Base-by-base conservation (phyloP, 176 grass and related monocot genomes). In the Triticum urartu region DNA sequence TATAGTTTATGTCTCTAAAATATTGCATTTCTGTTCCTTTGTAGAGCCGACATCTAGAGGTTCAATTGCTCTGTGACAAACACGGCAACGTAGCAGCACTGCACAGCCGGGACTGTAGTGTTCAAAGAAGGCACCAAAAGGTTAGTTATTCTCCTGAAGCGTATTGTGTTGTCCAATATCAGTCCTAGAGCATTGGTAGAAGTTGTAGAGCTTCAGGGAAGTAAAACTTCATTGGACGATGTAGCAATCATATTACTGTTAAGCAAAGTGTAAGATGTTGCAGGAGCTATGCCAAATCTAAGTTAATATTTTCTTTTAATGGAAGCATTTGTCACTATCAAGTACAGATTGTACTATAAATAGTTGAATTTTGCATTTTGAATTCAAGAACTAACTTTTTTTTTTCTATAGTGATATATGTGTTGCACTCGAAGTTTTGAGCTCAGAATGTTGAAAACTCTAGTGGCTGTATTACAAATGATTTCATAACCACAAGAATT, bases 61-160 rank as follows among this genome's bases (percentile, higher is more conserved):
- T 98, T 91, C 96, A 98, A 52, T 87, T 98, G 59, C 90, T 98
- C 18, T 98, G 92, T 62, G 94, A 99, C 56, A 88, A 99, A 83
- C 95, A 99, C 91, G 90, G 92, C 72, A 99, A 99, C 82, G 94
- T 99, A 67, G 97, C 94, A 85, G 94, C 97, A 73, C 33, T 34
- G 32, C 97, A 98, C 80, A 98, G 97, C 79, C 88, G 94, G 88
- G 97, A 98, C 87, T 98, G 94, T 72, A 99, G 97, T 91, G 83
- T 99, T 84, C 94, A 99, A 93, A 96, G 97, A 85, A 90, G 94
- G 68, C 97, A 99, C 86, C 97, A 96, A 91, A 99, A 99, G 96
- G 96, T 90, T 86, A 50, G 47, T 26, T 40, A 3, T 81, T 62
- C 11, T 77, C 66, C 54, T 52, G 62, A 84, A 82, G 8, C 39